Base-by-base conservation (phyloP, 305 asterid genomes). In the Solanum hybrid region DNA sequence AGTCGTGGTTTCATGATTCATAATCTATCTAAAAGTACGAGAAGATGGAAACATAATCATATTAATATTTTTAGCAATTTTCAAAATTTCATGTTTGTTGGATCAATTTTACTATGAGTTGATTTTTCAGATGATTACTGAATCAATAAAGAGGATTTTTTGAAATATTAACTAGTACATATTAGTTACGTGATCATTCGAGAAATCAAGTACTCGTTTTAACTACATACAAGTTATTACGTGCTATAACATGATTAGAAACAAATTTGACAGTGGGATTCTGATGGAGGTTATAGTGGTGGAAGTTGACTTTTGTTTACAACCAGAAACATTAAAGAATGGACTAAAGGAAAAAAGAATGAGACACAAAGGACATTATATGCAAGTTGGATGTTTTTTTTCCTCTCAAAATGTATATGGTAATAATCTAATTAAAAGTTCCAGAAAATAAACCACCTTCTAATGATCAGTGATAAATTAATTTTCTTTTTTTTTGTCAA, bases 221-320 rank as follows among this genome's bases (percentile, higher is more conserved):
- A 11, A 26, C 67, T 82, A 28, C 71, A 16, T 28, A 82, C 4
- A 28, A 16, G 37, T 9, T 13, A 40, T 24, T 81, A 42, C 71
- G 87, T 82, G 87, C 39, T 42, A 28, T 9, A 82, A 42, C 5
- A 82, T 82, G 87, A 82, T 84, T 84, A 84, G 88, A 29, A 84
- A 46, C 75, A 84, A 51, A 29, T 14, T 84, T 84, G 75, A 8
- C 42, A 31, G 87, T 84, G 88, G 88, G 75, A 84, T 87, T 87
- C 28, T 40, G 37, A 69, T 14, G 69, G 36, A 67, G 83, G 64
- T 71, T 87, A 69, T 87, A 74, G 69, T 87, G 89, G 89, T 87
- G 26, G 67, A 71, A 71, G 89, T 67, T 71, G 89, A 87, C 89
- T 87, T 78, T 34, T 87, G 29, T 37, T 51, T 84, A 29, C 88